Base-by-base conservation (phyloP, 139 green algal genomes). In the Chlamydomonas sphaeroides region DNA sequence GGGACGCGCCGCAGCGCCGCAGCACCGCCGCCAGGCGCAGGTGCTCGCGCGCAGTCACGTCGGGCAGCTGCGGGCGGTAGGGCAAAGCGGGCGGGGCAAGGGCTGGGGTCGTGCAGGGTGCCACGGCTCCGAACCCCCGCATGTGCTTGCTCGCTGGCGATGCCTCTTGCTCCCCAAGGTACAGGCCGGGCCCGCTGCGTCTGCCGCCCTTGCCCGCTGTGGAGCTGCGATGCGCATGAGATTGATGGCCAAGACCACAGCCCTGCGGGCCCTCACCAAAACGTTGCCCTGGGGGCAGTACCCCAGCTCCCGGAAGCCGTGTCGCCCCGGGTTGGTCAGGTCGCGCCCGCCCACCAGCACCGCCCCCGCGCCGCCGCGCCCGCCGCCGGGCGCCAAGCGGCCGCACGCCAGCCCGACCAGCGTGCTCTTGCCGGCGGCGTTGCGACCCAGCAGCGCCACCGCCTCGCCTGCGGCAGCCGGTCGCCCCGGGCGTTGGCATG, bases 351-450 rank as follows among this genome's bases (percentile, higher is more conserved):
- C 59, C 8, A 25, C n/a, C 30, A 38, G 0, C 57, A 65, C 57
- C 53, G 53, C 53, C 20, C 53, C n/a, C 49, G 67, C 71, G 25
- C 56, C 56, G 28, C 11, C 21, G 1, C 71, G 53, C 11, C 56
- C 72, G n/a, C 36, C 28, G 38, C 57, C 57, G 72, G 72, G 72
- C 56, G 21, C 36, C 51, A 68, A 5, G 11, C 36, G 39, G 35
- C 72, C 72, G 56, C 72, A 33, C 36, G 36, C 35, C n/a, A 79
- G 33, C 5, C 36, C 56, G 36, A 79, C 30, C 25, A 79, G 56
- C 7, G 72, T 79, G 72, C 25, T 59, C 72, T 79, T 79, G 35
- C 72, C 72, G 51, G 72, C 72, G 14, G 72, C 72, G 72, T 79
- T 79, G 72, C 72, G 53, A 0, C 72, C 72, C 36, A 79, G 8